Evolutionary conservation across 371 early-diverging fungal species (phyloP), one percentile per base, ranked within the genome.

Genomic region (Synchytrium microbalum): DNA sequence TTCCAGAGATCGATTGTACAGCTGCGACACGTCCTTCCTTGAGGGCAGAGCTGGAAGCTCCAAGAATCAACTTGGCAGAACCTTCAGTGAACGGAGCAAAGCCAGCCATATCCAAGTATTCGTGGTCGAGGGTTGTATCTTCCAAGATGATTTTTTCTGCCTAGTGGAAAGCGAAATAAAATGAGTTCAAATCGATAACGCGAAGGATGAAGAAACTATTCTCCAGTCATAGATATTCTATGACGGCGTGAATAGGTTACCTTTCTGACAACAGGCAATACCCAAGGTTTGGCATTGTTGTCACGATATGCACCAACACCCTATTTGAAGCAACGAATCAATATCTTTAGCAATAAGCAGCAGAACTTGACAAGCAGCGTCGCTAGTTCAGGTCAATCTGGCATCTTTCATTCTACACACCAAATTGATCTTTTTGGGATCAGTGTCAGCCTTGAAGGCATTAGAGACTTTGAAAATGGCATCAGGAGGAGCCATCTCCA

Each of bases 101-200:
- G 76, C 98, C 98, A 38, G 91, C 90, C 65, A 98, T 98, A 58
- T 91, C 90, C 67, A 94, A 87, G 71, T 98, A 98, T 80, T 98
- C 98, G 83, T 98, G 93, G 84, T 96, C 92, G 60, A 91, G 76
- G 58, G 70, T 56, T 60, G 81, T 77, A 24, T 83, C 75, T 54
- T 85, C 68, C 69, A 96, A 74, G n/a, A n/a, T n/a, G 65, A 78
- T 69, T 62, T 78, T 72, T 75, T 96, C 97, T 60, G 96, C n/a
- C n/a, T n/a, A n/a, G n/a, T n/a, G n/a, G n/a, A n/a, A n/a, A n/a
- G n/a, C n/a, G n/a, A n/a, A n/a, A n/a, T n/a, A n/a, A n/a, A n/a
- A n/a, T n/a, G 46, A 10, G 46, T 38, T 10, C 19, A 19, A 5
- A 38, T 38, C 19, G 46, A 19, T 19, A 38, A 38, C 19, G 5